phyloP scores from a whole-genome alignment of 1,284 basidiomycete species.

The Ceratobasidium sp. region DNA sequence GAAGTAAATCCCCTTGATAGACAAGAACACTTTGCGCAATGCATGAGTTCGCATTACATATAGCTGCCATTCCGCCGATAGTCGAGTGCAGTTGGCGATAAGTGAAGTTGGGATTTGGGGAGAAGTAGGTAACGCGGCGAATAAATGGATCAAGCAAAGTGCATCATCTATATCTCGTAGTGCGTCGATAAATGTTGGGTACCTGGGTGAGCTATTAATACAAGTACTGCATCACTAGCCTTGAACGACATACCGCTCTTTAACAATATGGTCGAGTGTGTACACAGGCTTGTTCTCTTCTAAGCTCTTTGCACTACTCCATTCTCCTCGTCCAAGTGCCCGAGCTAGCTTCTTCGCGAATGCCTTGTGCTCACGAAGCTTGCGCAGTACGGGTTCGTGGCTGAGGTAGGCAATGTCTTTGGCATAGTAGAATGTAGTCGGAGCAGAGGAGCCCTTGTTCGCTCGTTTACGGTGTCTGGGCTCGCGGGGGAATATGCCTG shows the following conservation, averaged over 20 bases:
- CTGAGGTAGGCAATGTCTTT: constrained; percentile 98
- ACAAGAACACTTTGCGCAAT: constrained; percentile 91
- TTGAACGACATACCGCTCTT: constrained; percentile 74
- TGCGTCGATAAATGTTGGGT: constrained; percentile 96
- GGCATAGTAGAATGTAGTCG: constrained; percentile 97
- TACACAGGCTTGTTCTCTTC: constrained; percentile 92
- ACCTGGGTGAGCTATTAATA: constrained; percentile 58
- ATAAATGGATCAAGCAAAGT: constrained; percentile 92
- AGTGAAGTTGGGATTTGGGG: constrained; percentile 82
- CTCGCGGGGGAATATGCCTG: constrained; percentile 97
- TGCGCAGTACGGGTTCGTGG: constrained; percentile 96
- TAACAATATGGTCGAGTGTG: constrained; percentile 94
- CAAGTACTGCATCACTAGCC: neutral
- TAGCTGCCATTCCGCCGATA: constrained; percentile 93
- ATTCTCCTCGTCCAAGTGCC: constrained; percentile 93
- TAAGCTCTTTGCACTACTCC: constrained; percentile 92
- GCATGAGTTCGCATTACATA: constrained; percentile 91
- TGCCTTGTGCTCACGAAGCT: constrained; percentile 96
- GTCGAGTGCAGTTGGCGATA: constrained; percentile 87
- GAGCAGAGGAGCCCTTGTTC: constrained; percentile 97
- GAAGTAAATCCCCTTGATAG: constrained; percentile 99
- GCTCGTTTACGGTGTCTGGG: constrained; percentile 91
- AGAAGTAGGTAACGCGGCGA: constrained; percentile 86
- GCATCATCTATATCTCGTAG: constrained; percentile 97
- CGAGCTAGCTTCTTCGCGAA: constrained; percentile 97